Evolutionary conservation across 2,329 filamentous ascomycete species (phyloP).

Genomic region (Trichoderma semiorbis): DNA sequence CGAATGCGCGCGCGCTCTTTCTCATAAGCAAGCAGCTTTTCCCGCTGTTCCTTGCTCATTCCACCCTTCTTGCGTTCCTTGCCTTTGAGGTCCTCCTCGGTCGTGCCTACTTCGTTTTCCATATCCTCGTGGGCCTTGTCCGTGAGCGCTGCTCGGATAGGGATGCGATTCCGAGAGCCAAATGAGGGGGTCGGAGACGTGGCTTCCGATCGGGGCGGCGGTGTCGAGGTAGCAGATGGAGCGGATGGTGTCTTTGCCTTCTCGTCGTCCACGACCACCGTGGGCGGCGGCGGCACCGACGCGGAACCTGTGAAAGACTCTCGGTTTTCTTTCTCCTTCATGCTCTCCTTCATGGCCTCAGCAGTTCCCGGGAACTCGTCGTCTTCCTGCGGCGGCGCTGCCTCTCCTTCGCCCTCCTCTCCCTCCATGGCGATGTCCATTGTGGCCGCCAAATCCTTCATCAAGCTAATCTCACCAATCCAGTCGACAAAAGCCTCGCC

Average conservation of each 20-base stretch:
- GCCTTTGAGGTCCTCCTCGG: slow-evolving; percentile 43
- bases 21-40: slow-evolving; percentile 86
- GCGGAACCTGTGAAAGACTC: not conserved
- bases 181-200: slow-evolving; percentile 42
- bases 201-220: slow-evolving; percentile 33
- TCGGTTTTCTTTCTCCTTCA: slow-evolving; percentile 38
- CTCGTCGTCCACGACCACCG: slow-evolving; percentile 41
- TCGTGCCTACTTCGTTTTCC: slow-evolving; percentile 59
- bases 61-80: slow-evolving; percentile 83
- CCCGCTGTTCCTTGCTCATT: slow-evolving; percentile 85
- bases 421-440: slow-evolving; percentile 97
- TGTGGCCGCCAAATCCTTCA: slow-evolving; percentile 96
- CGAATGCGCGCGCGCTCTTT: slow-evolving; percentile 78
- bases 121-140: slow-evolving; percentile 72
- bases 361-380: slow-evolving; percentile 59
- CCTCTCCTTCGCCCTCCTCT: slow-evolving; percentile 52
- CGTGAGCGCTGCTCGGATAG: slow-evolving; percentile 81
- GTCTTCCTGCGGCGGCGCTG: slow-evolving; percentile 45
- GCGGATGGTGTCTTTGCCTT: slow-evolving; percentile 30
- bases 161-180: slow-evolving; percentile 53
- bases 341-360: slow-evolving; percentile 54
- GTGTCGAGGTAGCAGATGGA: slow-evolving; percentile 24
- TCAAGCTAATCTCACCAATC: slow-evolving; percentile 96
- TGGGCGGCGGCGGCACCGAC: slow-evolving; percentile 30
- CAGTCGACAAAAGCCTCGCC: slow-evolving; percentile 94